phyloP scores from a whole-genome alignment of 192 early-diverging fungal species.

The Entophlyctis luteolus region DNA sequence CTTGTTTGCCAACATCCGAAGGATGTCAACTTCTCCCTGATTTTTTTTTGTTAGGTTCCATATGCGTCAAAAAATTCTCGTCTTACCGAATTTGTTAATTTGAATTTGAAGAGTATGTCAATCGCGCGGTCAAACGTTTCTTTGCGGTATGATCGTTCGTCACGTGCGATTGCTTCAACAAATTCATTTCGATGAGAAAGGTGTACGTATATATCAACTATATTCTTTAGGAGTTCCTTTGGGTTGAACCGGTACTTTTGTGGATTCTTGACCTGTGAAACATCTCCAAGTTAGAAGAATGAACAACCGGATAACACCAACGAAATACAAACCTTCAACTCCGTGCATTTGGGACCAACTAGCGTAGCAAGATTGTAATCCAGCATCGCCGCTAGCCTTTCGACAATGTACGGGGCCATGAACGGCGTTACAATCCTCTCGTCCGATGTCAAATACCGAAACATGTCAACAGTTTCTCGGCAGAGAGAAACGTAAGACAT shows the following conservation, averaged over 20 bases:
- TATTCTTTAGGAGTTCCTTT: conserved; percentile 71
- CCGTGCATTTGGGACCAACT: conserved; percentile 87
- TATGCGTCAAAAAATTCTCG: background rate
- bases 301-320: background rate
- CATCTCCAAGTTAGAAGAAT: conserved; percentile 11
- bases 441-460: conserved; percentile 70
- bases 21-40: conserved; percentile 55
- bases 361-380: conserved; percentile 88
- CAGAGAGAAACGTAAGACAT: conserved; percentile 80
- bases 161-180: conserved; percentile 74
- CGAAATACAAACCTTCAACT: conserved; percentile 67
- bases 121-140: conserved; percentile 74
- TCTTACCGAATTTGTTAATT: conserved; percentile 53
- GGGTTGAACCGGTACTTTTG: conserved; percentile 90
- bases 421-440: conserved; percentile 77
- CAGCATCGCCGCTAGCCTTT: conserved; percentile 93
- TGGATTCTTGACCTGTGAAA: conserved; percentile 65
- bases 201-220: conserved; percentile 82
- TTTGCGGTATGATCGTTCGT: conserved; percentile 80
- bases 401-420: conserved; percentile 83
- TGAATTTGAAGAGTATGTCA: conserved; percentile 57
- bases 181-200: conserved; percentile 64
- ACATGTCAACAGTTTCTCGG: conserved; percentile 91
- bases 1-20: conserved; percentile 64
- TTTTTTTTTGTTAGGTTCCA: background rate